phyloP scores from a whole-genome alignment of 2,329 filamentous ascomycete genomes.

The Xylaria sp. region DNA sequence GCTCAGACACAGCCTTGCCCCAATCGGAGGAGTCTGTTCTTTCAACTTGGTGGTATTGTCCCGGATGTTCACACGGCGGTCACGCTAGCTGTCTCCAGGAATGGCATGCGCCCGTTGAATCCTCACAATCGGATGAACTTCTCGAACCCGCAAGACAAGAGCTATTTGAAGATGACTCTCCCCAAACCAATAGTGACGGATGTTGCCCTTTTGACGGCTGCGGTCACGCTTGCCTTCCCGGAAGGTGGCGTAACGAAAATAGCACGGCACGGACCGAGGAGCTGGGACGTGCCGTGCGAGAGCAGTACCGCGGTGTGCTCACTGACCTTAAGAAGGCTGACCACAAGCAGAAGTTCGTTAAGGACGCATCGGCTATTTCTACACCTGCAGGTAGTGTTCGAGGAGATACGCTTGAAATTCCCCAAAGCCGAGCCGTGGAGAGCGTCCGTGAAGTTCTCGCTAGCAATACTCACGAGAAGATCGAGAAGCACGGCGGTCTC shows the following conservation, averaged over 20 bases:
- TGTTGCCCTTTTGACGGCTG: slow-evolving; percentile 74
- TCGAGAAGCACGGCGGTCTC: slow-evolving; percentile 48
- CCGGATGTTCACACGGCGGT: slow-evolving; percentile 70
- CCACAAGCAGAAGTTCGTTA: slow-evolving; percentile 33
- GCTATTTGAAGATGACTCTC: slow-evolving; percentile 44
- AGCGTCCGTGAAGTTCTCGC: slow-evolving; percentile 64
- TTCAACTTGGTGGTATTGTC: slow-evolving; percentile 71
- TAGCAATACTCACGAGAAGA: slow-evolving; percentile 29
- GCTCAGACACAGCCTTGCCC: slow-evolving; percentile 28
- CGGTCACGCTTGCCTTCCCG: slow-evolving; percentile 70
- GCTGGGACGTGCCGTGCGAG: slow-evolving; percentile 59
- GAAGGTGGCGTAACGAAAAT: slow-evolving; percentile 63
- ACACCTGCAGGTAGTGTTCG: slow-evolving; percentile 49
- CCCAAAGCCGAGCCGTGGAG: slow-evolving; percentile 69
- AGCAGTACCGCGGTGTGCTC: slow-evolving; percentile 51
- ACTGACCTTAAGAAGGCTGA: slow-evolving; percentile 35
- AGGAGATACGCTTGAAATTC: slow-evolving; percentile 64
- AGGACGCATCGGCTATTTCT: slow-evolving; percentile 32
- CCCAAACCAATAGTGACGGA: slow-evolving; percentile 60
- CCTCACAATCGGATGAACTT: slow-evolving; percentile 12
- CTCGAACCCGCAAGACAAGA: slow-evolving; percentile 23
- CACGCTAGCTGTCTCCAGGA: slow-evolving; percentile 68
- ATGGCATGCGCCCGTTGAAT: slow-evolving; percentile 62
- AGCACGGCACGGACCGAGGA: slow-evolving; percentile 61
- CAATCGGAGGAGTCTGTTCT: slow-evolving; percentile 47